phyloP scores from a whole-genome alignment of 2,329 filamentous ascomycete species.

The Phaeosphaeria sp. region DNA sequence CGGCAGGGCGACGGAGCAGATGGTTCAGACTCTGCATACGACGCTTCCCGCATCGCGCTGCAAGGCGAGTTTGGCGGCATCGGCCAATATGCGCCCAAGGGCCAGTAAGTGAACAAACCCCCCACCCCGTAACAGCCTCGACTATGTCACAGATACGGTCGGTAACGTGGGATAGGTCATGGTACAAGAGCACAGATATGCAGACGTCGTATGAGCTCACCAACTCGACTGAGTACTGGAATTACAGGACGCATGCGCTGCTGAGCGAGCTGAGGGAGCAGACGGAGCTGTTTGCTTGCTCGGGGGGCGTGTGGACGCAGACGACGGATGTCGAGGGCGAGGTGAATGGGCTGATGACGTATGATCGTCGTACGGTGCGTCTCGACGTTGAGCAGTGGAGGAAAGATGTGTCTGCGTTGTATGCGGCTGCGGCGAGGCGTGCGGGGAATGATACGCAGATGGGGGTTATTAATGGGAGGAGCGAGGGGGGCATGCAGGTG shows the following conservation, averaged over 20 bases:
- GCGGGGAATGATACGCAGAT: conserved; percentile 5
- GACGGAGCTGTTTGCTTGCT: conserved; percentile 65
- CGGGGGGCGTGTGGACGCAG: conserved; percentile 74
- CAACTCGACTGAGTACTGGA: conserved; percentile 65
- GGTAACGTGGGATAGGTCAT: conserved; percentile 58
- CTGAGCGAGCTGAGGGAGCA: conserved; percentile 58
- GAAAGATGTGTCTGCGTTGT: conserved; percentile 65
- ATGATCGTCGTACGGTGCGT: conserved; percentile 68
- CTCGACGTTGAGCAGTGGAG: conserved; percentile 66
- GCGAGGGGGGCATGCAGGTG: conserved; percentile 5
- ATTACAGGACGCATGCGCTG: conserved; percentile 66
- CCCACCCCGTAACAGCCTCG: background rate
- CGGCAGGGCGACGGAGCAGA: conserved; percentile 58
- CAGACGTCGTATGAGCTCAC: conserved; percentile 73
- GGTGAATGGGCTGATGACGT: conserved; percentile 74
- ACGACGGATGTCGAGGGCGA: conserved; percentile 78
- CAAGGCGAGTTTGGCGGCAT: conserved; percentile 76
- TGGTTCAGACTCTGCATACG: conserved; percentile 55
- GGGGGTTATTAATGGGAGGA: conserved; percentile 1
- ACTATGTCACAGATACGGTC: background rate
- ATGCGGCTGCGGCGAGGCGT: conserved; percentile 54
- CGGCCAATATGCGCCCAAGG: conserved; percentile 59
- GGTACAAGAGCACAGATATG: conserved; percentile 64
- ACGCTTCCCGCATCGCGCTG: conserved; percentile 67
- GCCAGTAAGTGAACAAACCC: conserved; percentile 58